These are phyloP conservation scores for Leccinum sublutescens DNA, from an alignment of 768 basidiomycete genomes.

Conservation along the genomic window DNA sequence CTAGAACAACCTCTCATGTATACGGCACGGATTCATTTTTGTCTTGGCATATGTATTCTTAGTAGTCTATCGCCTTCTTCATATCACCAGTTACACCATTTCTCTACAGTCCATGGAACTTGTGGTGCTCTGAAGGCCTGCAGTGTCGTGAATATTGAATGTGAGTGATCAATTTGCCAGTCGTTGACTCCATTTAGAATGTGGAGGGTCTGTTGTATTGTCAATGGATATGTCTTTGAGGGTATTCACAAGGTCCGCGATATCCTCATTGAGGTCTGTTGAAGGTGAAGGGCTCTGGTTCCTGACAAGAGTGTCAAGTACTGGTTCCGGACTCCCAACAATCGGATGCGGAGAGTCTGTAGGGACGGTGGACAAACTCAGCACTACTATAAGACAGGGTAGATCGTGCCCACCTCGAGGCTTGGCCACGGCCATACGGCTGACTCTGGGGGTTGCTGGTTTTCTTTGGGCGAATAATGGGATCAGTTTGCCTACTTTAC, in stretches of 20 bases:
- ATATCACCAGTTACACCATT: background rate
- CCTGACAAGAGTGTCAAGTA: background rate
- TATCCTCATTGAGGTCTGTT: conserved; percentile 1
- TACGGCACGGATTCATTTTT: background rate
- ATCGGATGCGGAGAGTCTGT: conserved; percentile 18
- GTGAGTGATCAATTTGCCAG: background rate
- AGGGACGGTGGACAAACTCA: background rate
- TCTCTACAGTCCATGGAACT: background rate
- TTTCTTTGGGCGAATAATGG: conserved; percentile 51
- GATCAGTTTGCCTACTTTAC: conserved; percentile 55
- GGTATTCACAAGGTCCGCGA: conserved; percentile 10
- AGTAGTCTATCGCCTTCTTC: background rate
- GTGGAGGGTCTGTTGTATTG: background rate
- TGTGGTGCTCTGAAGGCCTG: background rate
- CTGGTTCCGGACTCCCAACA: background rate
- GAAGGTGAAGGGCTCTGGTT: background rate
- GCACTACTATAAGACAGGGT: background rate
- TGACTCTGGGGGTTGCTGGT: conserved; percentile 35
- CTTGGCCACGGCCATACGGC: conserved; percentile 44
- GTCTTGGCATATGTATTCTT: conserved; percentile 9
- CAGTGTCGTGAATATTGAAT: background rate
- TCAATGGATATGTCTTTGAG: conserved; percentile 15
- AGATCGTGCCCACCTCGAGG: conserved; percentile 40
- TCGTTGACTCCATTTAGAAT: background rate
- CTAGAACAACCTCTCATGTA: conserved; percentile 6